Evolutionary conservation across 495 filamentous ascomycete genomes (phyloP), one percentile per base, ranked within the genome.

Genomic region (Neurospora intermedia): DNA sequence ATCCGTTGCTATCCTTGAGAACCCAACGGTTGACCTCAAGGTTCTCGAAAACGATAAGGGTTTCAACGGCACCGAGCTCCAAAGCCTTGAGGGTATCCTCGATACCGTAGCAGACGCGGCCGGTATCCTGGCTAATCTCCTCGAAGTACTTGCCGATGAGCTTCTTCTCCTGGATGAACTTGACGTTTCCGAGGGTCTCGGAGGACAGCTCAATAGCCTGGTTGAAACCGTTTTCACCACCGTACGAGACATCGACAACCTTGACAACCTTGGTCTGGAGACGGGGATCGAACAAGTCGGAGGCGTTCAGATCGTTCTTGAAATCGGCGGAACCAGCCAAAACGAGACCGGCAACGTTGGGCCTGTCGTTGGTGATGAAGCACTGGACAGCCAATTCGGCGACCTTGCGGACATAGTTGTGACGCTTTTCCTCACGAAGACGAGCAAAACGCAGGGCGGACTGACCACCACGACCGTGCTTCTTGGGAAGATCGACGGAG

Each of bases 81-180:
- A 99, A 81, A n/a, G 96, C 96, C 86, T 97, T 97, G 75, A 99
- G 88, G 6, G 96, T 98, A 81, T 99, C 96, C 20, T 98, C 96
- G 69, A 98, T 89, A 86, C 96, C 95, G 80, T 99, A 99, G 85
- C 96, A 99, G 74, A 99, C 89, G 78, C 92, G 94, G 73, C 96
- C 96, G 69, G 90, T 95, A 78, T 99, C 96, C 80, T 97, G 94
- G 77, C 93, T 97, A 79, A 99, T 98, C 84, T 99, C 94, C 80
- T 98, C 93, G 78, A 99, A 99, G 87, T 99, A 99, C 78, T 91
- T 94, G 78, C 94, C 93, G 79, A 99, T 99, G 70, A 99, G 88
- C 86, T 97, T 98, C 91, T 99, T 99, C 88, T 99, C 96, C 83
- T 99, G 96, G 81, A 99, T 97, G 83, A 99, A 99, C 83, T 99